phyloP scores from a whole-genome alignment of 2,329 filamentous ascomycete species.

The Dothistroma septosporum region DNA sequence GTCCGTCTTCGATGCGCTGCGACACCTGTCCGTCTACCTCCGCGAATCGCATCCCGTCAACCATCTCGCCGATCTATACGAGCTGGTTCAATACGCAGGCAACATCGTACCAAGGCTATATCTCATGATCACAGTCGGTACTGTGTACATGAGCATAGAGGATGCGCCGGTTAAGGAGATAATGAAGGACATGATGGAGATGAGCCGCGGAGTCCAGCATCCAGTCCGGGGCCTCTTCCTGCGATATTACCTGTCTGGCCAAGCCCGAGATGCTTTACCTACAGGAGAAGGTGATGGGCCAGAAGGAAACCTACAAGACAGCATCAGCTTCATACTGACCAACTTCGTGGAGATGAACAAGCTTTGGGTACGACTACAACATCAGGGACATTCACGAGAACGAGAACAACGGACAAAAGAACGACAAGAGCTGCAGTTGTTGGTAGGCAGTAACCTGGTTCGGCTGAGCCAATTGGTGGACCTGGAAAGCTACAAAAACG shows the following conservation, averaged over 20 bases:
- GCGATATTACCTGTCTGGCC: conserved; percentile 91
- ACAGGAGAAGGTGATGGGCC: conserved; percentile 79
- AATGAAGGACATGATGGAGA: conserved; percentile 99
- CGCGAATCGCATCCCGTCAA: conserved; percentile 97
- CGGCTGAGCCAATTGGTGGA: conserved; percentile 93
- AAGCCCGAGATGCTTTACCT: conserved; percentile 85
- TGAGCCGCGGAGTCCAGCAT: conserved; percentile 97
- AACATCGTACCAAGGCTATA: conserved; percentile 96
- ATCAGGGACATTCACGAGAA: conserved; percentile 94
- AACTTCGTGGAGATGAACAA: conserved; percentile 99
- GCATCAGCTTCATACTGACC: conserved; percentile 94
- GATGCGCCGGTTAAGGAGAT: conserved; percentile 99
- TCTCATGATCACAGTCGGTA: conserved; percentile 98
- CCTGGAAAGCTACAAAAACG: conserved; percentile 85
- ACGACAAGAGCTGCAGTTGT: conserved; percentile 86
- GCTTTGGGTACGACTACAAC: conserved; percentile 94
- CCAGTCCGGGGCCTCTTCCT: conserved; percentile 92
- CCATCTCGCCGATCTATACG: conserved; percentile 95
- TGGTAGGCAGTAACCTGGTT: conserved; percentile 95
- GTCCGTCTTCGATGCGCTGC: conserved; percentile 95
- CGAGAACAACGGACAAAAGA: conserved; percentile 90
- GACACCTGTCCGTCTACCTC: conserved; percentile 92
- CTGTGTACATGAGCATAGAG: conserved; percentile 97
- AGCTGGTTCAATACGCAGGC: conserved; percentile 94
- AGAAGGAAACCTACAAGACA: conserved; percentile 93